A percentile compares a stretch with the other conserved stretches of the same genome.
Conservation (phyloP, 768 basidiomycete genomes). For the Lactarius psammicola region DNA sequence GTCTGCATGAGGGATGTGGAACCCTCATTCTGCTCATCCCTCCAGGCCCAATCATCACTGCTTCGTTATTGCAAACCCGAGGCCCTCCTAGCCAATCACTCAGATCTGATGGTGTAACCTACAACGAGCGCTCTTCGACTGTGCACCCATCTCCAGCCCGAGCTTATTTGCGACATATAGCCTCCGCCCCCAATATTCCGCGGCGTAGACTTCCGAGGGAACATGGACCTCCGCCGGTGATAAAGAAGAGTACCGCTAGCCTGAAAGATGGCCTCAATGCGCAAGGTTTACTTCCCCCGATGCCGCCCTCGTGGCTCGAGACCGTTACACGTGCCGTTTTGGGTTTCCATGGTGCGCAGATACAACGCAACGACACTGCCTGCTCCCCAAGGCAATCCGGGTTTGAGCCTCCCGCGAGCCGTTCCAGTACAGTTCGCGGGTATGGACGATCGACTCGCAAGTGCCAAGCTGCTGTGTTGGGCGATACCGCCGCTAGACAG, state of each 20-base stretch:
- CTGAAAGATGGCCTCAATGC: conserved; percentile 37
- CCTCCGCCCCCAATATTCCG: conserved; percentile 52
- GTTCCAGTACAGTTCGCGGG: conserved; percentile 29
- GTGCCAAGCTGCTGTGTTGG: conserved; percentile 34
- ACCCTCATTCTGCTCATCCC: background rate
- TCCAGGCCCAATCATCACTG: conserved; percentile 2
- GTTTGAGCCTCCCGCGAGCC: conserved; percentile 12
- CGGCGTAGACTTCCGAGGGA: conserved; percentile 25
- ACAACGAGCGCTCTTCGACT: conserved; percentile 30
- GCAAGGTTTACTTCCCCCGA: conserved; percentile 43
- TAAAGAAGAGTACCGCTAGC: conserved; percentile 34
- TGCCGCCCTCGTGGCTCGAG: conserved; percentile 70
- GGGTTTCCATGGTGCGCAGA: conserved; percentile 44
- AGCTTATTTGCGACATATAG: conserved; percentile 73
- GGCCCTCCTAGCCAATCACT: background rate
- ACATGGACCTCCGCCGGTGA: background rate
- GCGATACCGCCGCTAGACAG: conserved; percentile 18
- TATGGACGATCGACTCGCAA: conserved; percentile 26
- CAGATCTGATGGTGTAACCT: conserved; percentile 24
- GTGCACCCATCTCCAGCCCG: conserved; percentile 48
- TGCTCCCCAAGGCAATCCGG: conserved; percentile 3
- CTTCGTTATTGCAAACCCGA: conserved; percentile 22
- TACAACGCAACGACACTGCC: conserved; percentile 40
- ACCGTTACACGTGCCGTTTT: conserved; percentile 64
- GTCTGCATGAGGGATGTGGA: background rate